Base-by-base conservation (phyloP, 1,284 basidiomycete species). In the Cutaneotrichosporon daszewskae region DNA sequence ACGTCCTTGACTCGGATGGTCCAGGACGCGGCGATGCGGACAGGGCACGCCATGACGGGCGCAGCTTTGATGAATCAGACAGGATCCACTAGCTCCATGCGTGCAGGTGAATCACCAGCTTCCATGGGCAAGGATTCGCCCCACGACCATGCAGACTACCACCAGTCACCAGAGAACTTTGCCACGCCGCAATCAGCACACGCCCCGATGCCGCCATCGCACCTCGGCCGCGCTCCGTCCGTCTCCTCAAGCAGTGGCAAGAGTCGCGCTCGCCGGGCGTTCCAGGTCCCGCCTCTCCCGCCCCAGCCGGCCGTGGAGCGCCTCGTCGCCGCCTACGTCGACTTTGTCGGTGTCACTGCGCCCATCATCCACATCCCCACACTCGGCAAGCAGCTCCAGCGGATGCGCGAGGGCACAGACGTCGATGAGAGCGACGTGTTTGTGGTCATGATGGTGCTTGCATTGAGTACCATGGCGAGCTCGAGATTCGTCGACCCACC, bases 361-460 rank as follows among this genome's bases (percentile, higher is more conserved):
- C 71, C 69, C 3, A 71, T 72, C 44, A 61, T 73, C 20, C 70
- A 73, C 51, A 68, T 73, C 37, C 71, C 70, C 17, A 67, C 67
- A 6, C 54, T 73, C 16, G 61, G 68, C 26, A 65, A 66, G 43
- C 68, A 71, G 51, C 47, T 73, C 28, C 52, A 57, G 32, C 62
- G 59, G 47, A 65, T 69, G 31, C 45, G 68, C 17, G 64, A 66
- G 26, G 55, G 54, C 32, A 11, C 13, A n/a, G 66, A 70, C 27
- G 68, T 68, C 3, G 62, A 68, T 32, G 62, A 69, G 44, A 59
- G 59, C 23, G 71, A 73, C 49, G 54, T 72, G 18, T 73, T 73
- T 45, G 66, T 72, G 16, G 70, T 73, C 23, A 64, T 72, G 60
- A 73, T 73, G 69, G 69, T 73, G 13, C 49, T 72, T 1, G 71